These are phyloP conservation scores for Peronospora farinosa DNA, from an alignment of 352 stramenopile genomes.

Conservation along the genomic window DNA sequence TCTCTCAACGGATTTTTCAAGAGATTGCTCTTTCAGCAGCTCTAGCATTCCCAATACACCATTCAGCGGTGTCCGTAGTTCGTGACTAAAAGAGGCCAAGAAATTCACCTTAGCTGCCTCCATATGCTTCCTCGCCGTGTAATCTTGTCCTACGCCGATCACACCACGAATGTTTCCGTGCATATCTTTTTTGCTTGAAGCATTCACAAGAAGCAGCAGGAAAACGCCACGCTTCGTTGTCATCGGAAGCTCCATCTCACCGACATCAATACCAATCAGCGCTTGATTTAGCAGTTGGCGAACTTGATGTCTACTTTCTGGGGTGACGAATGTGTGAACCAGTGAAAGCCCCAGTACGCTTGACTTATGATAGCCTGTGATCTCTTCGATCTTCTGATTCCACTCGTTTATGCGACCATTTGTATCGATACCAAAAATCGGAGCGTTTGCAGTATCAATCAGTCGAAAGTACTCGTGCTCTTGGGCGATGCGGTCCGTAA, in stretches of 20 bases:
- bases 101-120: constrained; percentile 78
- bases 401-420: constrained; percentile 35
- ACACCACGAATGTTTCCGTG: constrained; percentile 33
- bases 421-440: constrained; percentile 81
- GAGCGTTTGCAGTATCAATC: constrained; percentile 71
- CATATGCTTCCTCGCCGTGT: constrained; percentile 85
- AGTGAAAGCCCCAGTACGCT: constrained; percentile 57
- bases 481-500: constrained; percentile 12
- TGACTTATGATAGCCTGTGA: constrained; percentile 66
- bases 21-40: constrained; percentile 64
- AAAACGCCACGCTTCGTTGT: constrained; percentile 55
- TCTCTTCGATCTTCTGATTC: constrained; percentile 82
- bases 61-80: constrained; percentile 70
- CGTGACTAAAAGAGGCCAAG: constrained; percentile 75
- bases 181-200: constrained; percentile 42
- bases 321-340: constrained; percentile 67
- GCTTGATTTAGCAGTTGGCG: constrained; percentile 64
- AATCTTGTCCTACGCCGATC: constrained; percentile 88
- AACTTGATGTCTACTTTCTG: constrained; percentile 51
- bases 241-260: constrained; percentile 80
- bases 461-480: constrained; percentile 31
- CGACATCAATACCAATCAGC: constrained; percentile 70
- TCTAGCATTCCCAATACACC: constrained; percentile 78
- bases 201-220: constrained; percentile 65
- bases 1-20: constrained; percentile 52